Evolutionary conservation across 345 rosid species (phyloP).

Genomic region (Citrus glauca): DNA sequence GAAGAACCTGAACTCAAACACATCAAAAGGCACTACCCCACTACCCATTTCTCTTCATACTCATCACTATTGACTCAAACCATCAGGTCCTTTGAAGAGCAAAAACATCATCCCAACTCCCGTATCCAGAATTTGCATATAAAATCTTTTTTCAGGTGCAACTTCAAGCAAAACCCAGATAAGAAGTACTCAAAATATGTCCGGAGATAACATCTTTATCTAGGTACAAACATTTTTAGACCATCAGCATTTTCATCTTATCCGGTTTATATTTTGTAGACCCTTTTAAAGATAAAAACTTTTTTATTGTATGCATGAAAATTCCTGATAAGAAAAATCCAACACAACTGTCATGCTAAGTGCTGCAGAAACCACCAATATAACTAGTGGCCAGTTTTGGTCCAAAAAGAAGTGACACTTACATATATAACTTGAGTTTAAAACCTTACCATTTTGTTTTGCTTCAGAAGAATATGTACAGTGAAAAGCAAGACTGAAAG

Average conservation of each 20-base stretch:
- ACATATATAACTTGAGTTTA: conserved; percentile 10
- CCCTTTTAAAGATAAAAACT: conserved; percentile 33
- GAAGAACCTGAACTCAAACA: conserved; percentile 36
- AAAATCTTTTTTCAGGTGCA: conserved; percentile 22
- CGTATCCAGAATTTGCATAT: conserved; percentile 24
- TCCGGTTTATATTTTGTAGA: conserved; percentile 29
- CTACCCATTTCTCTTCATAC: conserved; percentile 28
- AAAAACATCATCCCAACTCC: conserved; percentile 8
- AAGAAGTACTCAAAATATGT: conserved; percentile 6
- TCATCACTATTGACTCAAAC: conserved; percentile 29
- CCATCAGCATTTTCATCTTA: conserved; percentile 40
- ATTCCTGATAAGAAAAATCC: conserved; percentile 30
- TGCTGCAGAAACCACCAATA: conserved; percentile 45
- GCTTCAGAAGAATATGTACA: conserved; percentile 6
- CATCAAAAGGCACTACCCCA: conserved; percentile 29
- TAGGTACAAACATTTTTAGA: conserved; percentile 17
- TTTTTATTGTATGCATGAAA: conserved; percentile 11
- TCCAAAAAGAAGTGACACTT: conserved; percentile 32
- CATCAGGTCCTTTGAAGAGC: conserved; percentile 15
- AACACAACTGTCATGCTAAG: conserved; percentile 40
- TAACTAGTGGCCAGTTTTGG: conserved; percentile 62
- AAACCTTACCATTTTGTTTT: conserved; percentile 16
- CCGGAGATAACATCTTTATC: conserved; percentile 11
- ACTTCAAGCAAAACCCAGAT: conserved; percentile 16
- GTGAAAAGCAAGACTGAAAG: conserved; percentile 18